phyloP scores from a whole-genome alignment of 2,329 filamentous ascomycete species.

The Claviceps pazoutovae region DNA sequence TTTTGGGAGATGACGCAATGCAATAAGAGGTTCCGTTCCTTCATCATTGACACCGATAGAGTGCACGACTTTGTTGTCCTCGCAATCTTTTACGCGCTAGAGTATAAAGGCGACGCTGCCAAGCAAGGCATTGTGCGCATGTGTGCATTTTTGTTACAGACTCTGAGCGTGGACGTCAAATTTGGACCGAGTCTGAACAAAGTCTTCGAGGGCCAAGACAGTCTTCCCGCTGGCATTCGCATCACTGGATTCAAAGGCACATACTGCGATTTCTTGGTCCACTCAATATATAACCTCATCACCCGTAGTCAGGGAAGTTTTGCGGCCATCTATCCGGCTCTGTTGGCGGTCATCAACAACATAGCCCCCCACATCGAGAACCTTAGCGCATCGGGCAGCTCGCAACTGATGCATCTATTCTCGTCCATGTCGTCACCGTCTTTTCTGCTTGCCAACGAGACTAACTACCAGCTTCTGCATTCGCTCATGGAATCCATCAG shows the following conservation, averaged over 20 bases:
- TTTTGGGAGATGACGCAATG: slow-evolving; percentile 97
- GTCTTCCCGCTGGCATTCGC: slow-evolving; percentile 66
- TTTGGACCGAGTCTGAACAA: slow-evolving; percentile 88
- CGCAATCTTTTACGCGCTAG: slow-evolving; percentile 82
- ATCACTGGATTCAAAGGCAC: slow-evolving; percentile 75
- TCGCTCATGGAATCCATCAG: slow-evolving; percentile 83
- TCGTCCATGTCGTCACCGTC: slow-evolving; percentile 85
- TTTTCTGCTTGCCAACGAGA: slow-evolving; percentile 84
- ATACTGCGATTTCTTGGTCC: slow-evolving; percentile 88
- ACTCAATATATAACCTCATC: slow-evolving; percentile 87
- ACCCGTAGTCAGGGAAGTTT: slow-evolving; percentile 82
- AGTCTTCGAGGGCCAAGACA: slow-evolving; percentile 76
- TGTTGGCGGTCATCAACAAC: slow-evolving; percentile 88
- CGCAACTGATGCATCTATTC: slow-evolving; percentile 77
- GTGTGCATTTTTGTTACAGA: slow-evolving; percentile 95
- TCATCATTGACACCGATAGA: slow-evolving; percentile 90
- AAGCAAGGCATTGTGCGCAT: slow-evolving; percentile 90
- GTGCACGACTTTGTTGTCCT: slow-evolving; percentile 87
- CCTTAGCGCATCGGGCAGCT: slow-evolving; percentile 59
- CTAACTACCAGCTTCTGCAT: slow-evolving; percentile 67
- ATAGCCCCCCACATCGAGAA: slow-evolving; percentile 73
- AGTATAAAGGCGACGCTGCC: slow-evolving; percentile 71
- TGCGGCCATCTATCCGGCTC: slow-evolving; percentile 79
- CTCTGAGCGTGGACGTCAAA: slow-evolving; percentile 79
- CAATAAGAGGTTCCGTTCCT: slow-evolving; percentile 92